Conservation (phyloP, 495 filamentous ascomycete genomes). For the Daldinia childiae region DNA sequence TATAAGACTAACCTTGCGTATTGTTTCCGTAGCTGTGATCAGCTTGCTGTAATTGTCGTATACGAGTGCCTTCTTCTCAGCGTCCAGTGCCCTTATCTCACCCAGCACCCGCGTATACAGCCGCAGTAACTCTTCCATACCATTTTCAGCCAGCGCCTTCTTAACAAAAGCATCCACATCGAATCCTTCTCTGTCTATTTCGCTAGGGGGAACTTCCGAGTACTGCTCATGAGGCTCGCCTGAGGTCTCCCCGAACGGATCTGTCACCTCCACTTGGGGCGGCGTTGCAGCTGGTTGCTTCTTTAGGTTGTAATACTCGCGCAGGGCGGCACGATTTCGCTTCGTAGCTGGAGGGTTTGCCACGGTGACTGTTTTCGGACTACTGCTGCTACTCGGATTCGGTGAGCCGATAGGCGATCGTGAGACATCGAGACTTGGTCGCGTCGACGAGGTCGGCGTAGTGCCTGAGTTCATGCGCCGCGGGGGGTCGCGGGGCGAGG, state of each 20-base stretch:
- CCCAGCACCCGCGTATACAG: constrained; percentile 70
- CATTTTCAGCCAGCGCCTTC: constrained; percentile 69
- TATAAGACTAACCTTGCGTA: constrained; percentile 67
- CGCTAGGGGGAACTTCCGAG: constrained; percentile 52
- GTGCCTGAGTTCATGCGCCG: constrained; percentile 56
- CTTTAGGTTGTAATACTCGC: constrained; percentile 93
- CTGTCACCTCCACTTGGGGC: constrained; percentile 55
- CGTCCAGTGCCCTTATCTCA: constrained; percentile 90
- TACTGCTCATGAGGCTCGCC: constrained; percentile 36
- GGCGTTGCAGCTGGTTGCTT: constrained; percentile 46
- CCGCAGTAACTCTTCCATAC: constrained; percentile 70
- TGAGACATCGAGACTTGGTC: constrained; percentile 75
- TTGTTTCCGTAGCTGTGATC: constrained; percentile 94
- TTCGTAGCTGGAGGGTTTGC: constrained; percentile 52
- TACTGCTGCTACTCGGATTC: constrained; percentile 56
- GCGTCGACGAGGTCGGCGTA: constrained; percentile 74
- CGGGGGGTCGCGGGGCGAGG: constrained; percentile 70
- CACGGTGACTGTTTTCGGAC: constrained; percentile 60
- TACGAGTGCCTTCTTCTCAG: constrained; percentile 94
- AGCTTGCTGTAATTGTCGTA: constrained; percentile 99
- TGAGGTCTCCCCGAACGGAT: constrained; percentile 40
- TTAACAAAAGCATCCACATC: constrained; percentile 67
- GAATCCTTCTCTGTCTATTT: constrained; percentile 68
- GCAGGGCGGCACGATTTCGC: constrained; percentile 77
- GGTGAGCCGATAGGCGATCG: constrained; percentile 62